These are phyloP conservation scores for Solanum hybrid DNA, from an alignment of 305 asterid genomes.

Conservation along the genomic window DNA sequence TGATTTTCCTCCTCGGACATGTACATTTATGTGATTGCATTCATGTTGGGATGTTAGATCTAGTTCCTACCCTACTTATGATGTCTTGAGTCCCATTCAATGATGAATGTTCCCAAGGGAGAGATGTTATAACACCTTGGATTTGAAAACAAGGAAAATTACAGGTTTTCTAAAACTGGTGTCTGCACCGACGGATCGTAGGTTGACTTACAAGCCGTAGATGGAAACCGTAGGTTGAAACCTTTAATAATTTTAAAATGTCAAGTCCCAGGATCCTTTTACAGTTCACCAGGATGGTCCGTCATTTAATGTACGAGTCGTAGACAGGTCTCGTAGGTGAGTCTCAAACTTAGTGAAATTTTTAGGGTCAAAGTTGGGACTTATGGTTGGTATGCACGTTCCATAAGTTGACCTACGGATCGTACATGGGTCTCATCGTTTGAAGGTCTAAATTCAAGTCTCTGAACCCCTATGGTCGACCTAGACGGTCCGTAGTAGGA, in stretches of 20 bases:
- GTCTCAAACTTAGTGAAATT: background rate
- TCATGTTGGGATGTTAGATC: background rate
- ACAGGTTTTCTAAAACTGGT: background rate
- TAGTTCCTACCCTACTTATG: background rate
- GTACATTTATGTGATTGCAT: background rate
- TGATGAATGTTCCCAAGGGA: background rate
- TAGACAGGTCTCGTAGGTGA: background rate
- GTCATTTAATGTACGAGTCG: background rate
- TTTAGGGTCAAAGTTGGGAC: background rate
- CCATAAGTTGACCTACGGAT: background rate
- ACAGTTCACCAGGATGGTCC: background rate
- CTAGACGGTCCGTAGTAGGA: background rate
- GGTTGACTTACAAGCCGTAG: background rate
- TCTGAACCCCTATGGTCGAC: background rate
- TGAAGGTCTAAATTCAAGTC: background rate
- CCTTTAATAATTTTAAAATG: background rate
- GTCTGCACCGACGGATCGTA: background rate
- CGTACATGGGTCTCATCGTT: background rate
- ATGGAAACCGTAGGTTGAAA: background rate
- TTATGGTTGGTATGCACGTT: background rate
- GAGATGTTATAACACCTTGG: background rate
- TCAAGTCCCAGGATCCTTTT: background rate
- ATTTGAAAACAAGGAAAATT: background rate
- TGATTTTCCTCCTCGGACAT: background rate
- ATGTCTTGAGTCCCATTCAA: background rate